Evolutionary conservation across 805 yeast genomes (phyloP).

Genomic region (Pichia membranifaciens): DNA sequence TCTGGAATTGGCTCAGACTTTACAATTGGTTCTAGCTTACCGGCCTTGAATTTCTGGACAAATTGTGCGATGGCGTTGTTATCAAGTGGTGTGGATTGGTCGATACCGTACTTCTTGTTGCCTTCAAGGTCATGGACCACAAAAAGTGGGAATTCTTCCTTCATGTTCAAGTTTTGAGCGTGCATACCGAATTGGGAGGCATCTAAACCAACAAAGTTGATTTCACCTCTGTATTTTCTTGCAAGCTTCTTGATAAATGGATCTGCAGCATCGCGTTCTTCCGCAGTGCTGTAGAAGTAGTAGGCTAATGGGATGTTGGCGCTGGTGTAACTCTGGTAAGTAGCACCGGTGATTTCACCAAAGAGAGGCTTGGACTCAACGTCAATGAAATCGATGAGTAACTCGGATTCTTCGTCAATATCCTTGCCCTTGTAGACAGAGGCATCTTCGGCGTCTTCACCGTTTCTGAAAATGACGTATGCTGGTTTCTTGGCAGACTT

Average conservation of each 20-base stretch:
- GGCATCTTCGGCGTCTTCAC: conserved; percentile 41
- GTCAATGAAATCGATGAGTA: conserved; percentile 44
- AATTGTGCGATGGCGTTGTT: conserved; percentile 52
- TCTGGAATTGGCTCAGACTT: conserved; percentile 87
- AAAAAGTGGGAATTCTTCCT: conserved; percentile 83
- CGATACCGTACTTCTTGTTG: conserved; percentile 73
- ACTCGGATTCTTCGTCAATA: conserved; percentile 30
- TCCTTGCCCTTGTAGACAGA: conserved; percentile 37
- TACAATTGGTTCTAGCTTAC: conserved; percentile 62
- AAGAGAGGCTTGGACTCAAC: conserved; percentile 73
- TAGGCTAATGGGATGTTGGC: conserved; percentile 78
- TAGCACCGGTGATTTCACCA: conserved; percentile 79
- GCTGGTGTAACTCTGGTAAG: conserved; percentile 69
- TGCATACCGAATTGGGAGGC: conserved; percentile 77
- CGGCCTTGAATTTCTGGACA: conserved; percentile 57
- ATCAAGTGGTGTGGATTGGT: conserved; percentile 51
- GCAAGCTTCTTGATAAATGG: conserved; percentile 57
- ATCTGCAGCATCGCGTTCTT: conserved; percentile 54
- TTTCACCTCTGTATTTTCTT: conserved; percentile 67
- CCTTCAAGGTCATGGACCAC: conserved; percentile 69
- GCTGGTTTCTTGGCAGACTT: conserved; percentile 31
- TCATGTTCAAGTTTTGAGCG: conserved; percentile 78
- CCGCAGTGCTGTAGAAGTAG: conserved; percentile 70
- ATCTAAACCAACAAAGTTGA: conserved; percentile 86
- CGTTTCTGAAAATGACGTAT: conserved; percentile 45